These are phyloP conservation scores for Penicillium bialowiezense DNA, from an alignment of 495 filamentous ascomycete genomes.

Conservation along the genomic window DNA sequence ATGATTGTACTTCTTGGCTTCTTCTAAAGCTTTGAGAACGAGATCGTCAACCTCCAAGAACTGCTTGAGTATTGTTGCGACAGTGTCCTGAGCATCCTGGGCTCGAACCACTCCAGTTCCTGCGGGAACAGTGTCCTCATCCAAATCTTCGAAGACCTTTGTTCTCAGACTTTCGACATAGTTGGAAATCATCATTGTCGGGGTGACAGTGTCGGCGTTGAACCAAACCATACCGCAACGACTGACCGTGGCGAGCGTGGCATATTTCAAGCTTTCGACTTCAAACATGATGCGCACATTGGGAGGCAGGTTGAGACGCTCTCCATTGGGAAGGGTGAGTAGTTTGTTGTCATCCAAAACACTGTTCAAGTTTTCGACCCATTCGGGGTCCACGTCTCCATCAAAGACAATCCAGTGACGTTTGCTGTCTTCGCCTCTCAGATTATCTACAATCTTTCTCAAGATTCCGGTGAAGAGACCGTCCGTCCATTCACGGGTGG, in stretches of 20 bases:
- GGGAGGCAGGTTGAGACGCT: conserved; percentile 86
- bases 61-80: conserved; percentile 72
- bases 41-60: conserved; percentile 76
- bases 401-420: conserved; percentile 99
- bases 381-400: conserved; percentile 97
- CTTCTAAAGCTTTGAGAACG: conserved; percentile 67
- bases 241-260: conserved; percentile 93
- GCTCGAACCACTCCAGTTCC: conserved; percentile 77
- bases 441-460: conserved; percentile 96
- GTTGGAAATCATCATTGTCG: conserved; percentile 87
- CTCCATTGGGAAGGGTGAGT: conserved; percentile 92
- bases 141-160: conserved; percentile 85
- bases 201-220: conserved; percentile 92
- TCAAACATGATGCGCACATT: conserved; percentile 99
- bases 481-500: conserved; percentile 97
- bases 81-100: conserved; percentile 69
- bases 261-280: conserved; percentile 97
- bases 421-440: conserved; percentile 93
- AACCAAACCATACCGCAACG: conserved; percentile 99
- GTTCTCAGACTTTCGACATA: conserved; percentile 81
- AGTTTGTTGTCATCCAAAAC: conserved; percentile 99
- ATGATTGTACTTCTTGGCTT: conserved; percentile 77
- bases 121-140: conserved; percentile 80
- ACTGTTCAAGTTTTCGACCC: conserved; percentile 99
- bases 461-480: conserved; percentile 97